Evolutionary conservation across 768 basidiomycete genomes (phyloP), one percentile per base, ranked within the genome.

Genomic region (Trametes cingulata): DNA sequence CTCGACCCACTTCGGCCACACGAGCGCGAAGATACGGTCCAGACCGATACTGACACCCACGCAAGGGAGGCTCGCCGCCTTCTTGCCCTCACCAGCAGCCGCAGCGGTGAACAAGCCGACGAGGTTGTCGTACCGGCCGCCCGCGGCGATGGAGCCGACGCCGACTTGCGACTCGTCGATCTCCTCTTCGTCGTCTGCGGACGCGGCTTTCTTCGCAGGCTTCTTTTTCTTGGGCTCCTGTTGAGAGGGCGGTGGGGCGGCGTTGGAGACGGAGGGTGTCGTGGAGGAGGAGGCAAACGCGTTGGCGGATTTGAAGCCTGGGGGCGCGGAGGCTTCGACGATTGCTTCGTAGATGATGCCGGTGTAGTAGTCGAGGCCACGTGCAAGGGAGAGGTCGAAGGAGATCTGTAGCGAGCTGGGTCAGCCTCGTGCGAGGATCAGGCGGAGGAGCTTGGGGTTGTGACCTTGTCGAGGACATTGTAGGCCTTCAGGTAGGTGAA

Each of bases 101-200:
- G 90, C 89, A 0, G 87, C 79, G n/a, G 84, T 81, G 79, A 99
- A 97, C 79, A 94, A 84, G 29, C 91, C 89, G 0, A 99, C 96
- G 22, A 99, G 88, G 54, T 88, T 87, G 77, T 98, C 97, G 74
- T 99, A 99, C 35, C 97, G 83, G 9, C 97, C 97, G 12, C 97
- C 97, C 1, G 92, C 97, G n/a, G 95, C 97, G 72, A 99, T 96
- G 14, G 95, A 97, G n/a, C 97, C 97, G 2, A 98, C 94, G 19
- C 97, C 97, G 39, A 98, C 86, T 65, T 88, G 83, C 1, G 91
- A 90, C 71, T 98, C 96, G 73, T 98, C 96, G 37, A 94, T 76
- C 66, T 95, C 96, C 53, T 93, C 88, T 35, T 92, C 88, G 17
- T 86, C 87, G 15, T 78, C 82, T 20, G 75, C 79, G 19, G 43